Evolutionary conservation across 2,329 filamentous ascomycete genomes (phyloP).

Genomic region (Xenoacremonium recifei): DNA sequence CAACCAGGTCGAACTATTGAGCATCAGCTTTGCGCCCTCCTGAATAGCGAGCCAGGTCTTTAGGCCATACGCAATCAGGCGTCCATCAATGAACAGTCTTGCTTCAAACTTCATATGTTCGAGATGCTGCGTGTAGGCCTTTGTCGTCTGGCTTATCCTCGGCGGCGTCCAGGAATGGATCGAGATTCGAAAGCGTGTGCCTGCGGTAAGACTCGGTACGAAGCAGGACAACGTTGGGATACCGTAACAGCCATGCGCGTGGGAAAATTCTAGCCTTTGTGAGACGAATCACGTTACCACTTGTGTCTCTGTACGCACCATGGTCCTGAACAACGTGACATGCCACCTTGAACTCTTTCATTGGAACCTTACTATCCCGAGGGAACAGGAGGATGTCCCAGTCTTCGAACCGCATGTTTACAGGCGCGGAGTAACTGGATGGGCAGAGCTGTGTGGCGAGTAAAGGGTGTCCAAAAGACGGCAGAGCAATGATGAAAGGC

Average conservation of each 20-base stretch:
- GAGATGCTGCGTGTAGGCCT: conserved; percentile 53
- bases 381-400: conserved; percentile 87
- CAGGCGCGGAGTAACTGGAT: too few relatives aligned
- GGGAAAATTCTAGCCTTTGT: conserved; percentile 53
- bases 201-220: conserved; percentile 60
- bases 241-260: conserved; percentile 45
- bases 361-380: conserved; percentile 60
- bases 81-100: conserved; percentile 67
- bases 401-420: conserved; percentile 78
- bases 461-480: too few relatives aligned
- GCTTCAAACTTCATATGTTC: conserved; percentile 62
- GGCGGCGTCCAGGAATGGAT: conserved; percentile 72
- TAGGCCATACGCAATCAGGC: conserved; percentile 53
- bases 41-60: too few relatives aligned
- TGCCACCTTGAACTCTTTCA: conserved; percentile 79
- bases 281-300: too few relatives aligned
- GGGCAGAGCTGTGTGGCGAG: too few relatives aligned
- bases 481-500: too few relatives aligned
- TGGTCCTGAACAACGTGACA: conserved; percentile 66
- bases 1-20: conserved; percentile 52
- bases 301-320: conserved; percentile 35
- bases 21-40: too few relatives aligned
- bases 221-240: conserved; percentile 72
- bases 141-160: conserved; percentile 55
- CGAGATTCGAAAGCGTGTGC: conserved; percentile 66